Evolutionary conservation across 1,284 basidiomycete genomes (phyloP).

Genomic region (Ganoderma lingzhi): DNA sequence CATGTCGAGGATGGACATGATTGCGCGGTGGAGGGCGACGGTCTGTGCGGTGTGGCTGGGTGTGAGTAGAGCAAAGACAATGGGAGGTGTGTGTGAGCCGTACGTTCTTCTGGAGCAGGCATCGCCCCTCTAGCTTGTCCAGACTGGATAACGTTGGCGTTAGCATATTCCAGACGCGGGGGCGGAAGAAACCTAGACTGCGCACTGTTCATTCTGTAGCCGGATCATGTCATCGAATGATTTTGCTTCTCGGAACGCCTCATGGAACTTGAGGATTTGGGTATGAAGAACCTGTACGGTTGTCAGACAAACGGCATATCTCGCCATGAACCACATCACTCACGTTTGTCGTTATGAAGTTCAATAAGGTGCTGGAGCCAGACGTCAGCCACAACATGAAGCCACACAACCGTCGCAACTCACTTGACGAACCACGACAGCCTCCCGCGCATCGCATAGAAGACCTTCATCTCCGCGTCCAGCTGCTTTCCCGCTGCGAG

Average conservation of each 20-base stretch:
- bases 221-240: slow-evolving; percentile 83
- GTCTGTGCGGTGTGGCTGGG: slow-evolving; percentile 51
- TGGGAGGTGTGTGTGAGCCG: slow-evolving; percentile 32
- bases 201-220: slow-evolving; percentile 79
- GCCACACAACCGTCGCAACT: slow-evolving; percentile 41
- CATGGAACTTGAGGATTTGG: slow-evolving; percentile 66
- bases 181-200: slow-evolving; percentile 18
- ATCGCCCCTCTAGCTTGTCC: slow-evolving; percentile 66
- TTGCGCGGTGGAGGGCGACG: slow-evolving; percentile 65
- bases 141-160: slow-evolving; percentile 51
- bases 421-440: slow-evolving; percentile 88
- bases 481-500: slow-evolving; percentile 41
- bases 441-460: slow-evolving; percentile 78
- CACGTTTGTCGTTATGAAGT: slow-evolving; percentile 80
- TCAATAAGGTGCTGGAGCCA: slow-evolving; percentile 66
- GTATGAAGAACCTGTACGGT: slow-evolving; percentile 69
- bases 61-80: background rate
- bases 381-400: slow-evolving; percentile 1
- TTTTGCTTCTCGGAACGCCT: slow-evolving; percentile 57
- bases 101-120: slow-evolving; percentile 74
- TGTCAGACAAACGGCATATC: background rate
- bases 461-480: slow-evolving; percentile 62
- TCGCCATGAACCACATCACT: slow-evolving; percentile 31
- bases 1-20: slow-evolving; percentile 79
- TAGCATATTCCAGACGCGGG: background rate